These are phyloP conservation scores for Solanum etuberosum DNA, from an alignment of 257 asterid species.

Conservation along the genomic window DNA sequence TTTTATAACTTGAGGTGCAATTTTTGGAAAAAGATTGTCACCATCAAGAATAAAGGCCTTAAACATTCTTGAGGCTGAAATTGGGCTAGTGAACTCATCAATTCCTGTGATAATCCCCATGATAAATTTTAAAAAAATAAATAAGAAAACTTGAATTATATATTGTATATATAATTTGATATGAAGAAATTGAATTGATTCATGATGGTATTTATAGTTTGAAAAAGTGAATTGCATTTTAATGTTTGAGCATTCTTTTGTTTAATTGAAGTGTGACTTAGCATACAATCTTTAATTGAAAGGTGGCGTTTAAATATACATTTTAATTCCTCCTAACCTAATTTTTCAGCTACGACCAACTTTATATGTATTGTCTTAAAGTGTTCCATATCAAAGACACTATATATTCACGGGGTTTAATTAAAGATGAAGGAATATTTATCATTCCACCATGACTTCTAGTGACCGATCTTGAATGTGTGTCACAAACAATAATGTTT, in stretches of 20 bases:
- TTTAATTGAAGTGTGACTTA: background rate
- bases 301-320: background rate
- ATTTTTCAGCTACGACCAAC: background rate
- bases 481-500: too few relatives aligned
- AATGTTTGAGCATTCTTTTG: background rate
- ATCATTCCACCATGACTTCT: background rate
- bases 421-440: background rate
- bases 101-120: constrained; percentile 17
- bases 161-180: background rate
- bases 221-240: background rate
- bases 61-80: constrained; percentile 23
- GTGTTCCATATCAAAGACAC: background rate
- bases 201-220: constrained; percentile 11
- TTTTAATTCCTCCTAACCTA: background rate
- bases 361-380: too few relatives aligned
- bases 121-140: too few relatives aligned
- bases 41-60: constrained; percentile 32
- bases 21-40: constrained; percentile 29
- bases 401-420: background rate
- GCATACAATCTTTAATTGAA: background rate
- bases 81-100: constrained; percentile 18
- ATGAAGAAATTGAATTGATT: background rate
- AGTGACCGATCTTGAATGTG: too few relatives aligned
- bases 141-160: background rate
- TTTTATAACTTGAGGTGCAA: constrained; percentile 30